phyloP scores from a whole-genome alignment of 2,329 filamentous ascomycete genomes.

The Xylariaceae sp. region DNA sequence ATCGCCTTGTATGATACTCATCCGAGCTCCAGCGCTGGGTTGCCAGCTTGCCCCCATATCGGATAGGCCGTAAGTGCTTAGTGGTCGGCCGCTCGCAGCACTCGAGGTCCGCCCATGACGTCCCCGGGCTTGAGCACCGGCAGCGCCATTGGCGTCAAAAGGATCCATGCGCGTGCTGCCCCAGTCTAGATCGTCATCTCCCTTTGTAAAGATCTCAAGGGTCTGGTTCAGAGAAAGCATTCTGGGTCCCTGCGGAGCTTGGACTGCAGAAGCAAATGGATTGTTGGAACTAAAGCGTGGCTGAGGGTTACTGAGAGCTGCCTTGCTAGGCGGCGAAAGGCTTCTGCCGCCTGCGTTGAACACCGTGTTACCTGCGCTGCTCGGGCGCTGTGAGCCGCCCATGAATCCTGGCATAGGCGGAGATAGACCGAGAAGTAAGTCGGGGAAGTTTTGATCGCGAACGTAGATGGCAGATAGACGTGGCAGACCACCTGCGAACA shows the following conservation, averaged over 20 bases:
- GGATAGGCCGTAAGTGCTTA: slow-evolving; percentile 54
- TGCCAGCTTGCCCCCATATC: slow-evolving; percentile 50
- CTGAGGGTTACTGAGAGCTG: slow-evolving; percentile 24
- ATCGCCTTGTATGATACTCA: slow-evolving; percentile 48
- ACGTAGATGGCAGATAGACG: slow-evolving; percentile 75
- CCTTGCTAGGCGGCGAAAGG: slow-evolving; percentile 26
- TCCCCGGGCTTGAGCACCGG: slow-evolving; percentile 15
- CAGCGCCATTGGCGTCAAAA: slow-evolving; percentile 22
- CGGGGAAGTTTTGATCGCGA: slow-evolving; percentile 75
- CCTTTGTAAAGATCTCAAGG: slow-evolving; percentile 57
- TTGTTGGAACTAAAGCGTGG: slow-evolving; percentile 57
- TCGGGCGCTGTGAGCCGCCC: slow-evolving; percentile 34
- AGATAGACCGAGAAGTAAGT: slow-evolving; percentile 65
- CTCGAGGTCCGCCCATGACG: slow-evolving; percentile 30
- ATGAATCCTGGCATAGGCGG: slow-evolving; percentile 51
- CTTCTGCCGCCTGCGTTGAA: slow-evolving; percentile 24
- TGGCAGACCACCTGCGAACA: slow-evolving; percentile 71
- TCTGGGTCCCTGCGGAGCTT: slow-evolving; percentile 31
- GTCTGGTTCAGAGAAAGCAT: slow-evolving; percentile 42
- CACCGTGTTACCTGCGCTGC: slow-evolving; percentile 33
- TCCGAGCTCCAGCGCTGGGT: slow-evolving; percentile 43
- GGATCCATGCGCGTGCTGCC: slow-evolving; percentile 49
- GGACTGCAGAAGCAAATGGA: slow-evolving; percentile 43
- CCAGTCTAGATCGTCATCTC: slow-evolving; percentile 54
- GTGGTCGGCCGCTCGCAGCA: slow-evolving; percentile 37